phyloP scores from a whole-genome alignment of 305 asterid genomes.

The Nicotiana rustica region DNA sequence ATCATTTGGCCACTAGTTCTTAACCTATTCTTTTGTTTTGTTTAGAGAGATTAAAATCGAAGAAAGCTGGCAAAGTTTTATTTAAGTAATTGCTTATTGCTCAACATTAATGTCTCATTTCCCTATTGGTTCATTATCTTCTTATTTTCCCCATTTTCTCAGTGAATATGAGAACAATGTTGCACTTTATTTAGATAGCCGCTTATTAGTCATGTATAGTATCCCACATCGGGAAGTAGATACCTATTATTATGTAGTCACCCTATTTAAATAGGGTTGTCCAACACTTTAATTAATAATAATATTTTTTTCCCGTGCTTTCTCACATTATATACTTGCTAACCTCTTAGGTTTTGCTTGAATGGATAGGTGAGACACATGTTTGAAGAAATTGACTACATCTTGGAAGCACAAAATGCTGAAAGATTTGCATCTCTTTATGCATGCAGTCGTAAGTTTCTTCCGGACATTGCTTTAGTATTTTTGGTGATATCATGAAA shows the following conservation, averaged over 20 bases:
- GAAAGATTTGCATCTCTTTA: conserved; percentile 91
- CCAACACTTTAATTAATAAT: too few relatives aligned
- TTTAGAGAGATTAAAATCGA: background rate
- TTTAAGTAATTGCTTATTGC: conserved; percentile 18
- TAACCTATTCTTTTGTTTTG: background rate
- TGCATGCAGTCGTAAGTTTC: conserved; percentile 63
- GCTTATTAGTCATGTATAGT: too few relatives aligned
- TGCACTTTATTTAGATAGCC: conserved; percentile 23
- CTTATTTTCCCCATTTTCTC: conserved; percentile 5
- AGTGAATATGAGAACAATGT: background rate
- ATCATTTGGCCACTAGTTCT: conserved; percentile 24
- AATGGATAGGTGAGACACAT: conserved; percentile 85
- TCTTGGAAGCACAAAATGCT: conserved; percentile 94
- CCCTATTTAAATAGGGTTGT: too few relatives aligned
- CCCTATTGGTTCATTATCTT: conserved; percentile 3
- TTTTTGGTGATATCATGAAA: conserved; percentile 7
- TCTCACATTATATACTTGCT: conserved; percentile 33
- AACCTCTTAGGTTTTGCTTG: conserved; percentile 42
- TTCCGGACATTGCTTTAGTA: conserved; percentile 31
- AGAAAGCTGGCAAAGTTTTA: background rate
- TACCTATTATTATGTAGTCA: too few relatives aligned
- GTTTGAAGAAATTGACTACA: conserved; percentile 97
- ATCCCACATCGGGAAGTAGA: too few relatives aligned
- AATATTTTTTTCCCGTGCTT: too few relatives aligned
- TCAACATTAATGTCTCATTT: conserved; percentile 14